These are phyloP conservation scores for Solanum stenotomum DNA, from an alignment of 257 asterid genomes.

Conservation along the genomic window DNA sequence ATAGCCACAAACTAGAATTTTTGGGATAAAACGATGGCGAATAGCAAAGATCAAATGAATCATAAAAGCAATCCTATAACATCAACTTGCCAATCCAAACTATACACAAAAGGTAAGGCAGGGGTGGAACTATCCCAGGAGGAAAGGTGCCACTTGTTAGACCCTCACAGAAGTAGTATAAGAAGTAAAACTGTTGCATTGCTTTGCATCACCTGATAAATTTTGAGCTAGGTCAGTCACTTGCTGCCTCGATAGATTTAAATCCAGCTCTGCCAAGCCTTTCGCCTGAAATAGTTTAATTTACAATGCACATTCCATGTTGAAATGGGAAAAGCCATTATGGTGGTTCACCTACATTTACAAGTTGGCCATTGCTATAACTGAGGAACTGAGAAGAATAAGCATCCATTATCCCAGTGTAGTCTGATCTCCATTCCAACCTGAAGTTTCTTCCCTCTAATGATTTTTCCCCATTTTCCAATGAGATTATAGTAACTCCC, in stretches of 20 bases:
- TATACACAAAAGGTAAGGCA: neutral
- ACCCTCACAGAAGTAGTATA: neutral
- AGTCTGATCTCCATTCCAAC: slow-evolving; percentile 64
- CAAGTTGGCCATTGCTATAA: slow-evolving; percentile 6
- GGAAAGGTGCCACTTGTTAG: neutral
- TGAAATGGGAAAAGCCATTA: neutral
- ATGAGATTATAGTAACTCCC: slow-evolving; percentile 73
- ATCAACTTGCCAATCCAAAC: neutral
- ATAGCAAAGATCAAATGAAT: neutral
- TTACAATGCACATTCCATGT: neutral
- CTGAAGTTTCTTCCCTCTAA: slow-evolving; percentile 59
- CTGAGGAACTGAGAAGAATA: slow-evolving; percentile 59
- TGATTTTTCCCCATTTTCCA: slow-evolving; percentile 83
- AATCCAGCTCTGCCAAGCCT: neutral
- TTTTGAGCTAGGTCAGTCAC: neutral
- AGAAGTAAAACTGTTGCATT: neutral
- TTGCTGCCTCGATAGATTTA: neutral
- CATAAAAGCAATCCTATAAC: neutral
- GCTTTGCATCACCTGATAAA: neutral
- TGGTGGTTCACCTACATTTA: slow-evolving; percentile 7
- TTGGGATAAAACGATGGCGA: neutral
- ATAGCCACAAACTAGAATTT: neutral
- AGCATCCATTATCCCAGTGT: slow-evolving; percentile 63
- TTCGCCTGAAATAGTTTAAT: neutral
- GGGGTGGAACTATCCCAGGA: neutral